These are phyloP conservation scores for Chalciporus pseudorubinellus DNA, from an alignment of 768 basidiomycete species.

Conservation along the genomic window DNA sequence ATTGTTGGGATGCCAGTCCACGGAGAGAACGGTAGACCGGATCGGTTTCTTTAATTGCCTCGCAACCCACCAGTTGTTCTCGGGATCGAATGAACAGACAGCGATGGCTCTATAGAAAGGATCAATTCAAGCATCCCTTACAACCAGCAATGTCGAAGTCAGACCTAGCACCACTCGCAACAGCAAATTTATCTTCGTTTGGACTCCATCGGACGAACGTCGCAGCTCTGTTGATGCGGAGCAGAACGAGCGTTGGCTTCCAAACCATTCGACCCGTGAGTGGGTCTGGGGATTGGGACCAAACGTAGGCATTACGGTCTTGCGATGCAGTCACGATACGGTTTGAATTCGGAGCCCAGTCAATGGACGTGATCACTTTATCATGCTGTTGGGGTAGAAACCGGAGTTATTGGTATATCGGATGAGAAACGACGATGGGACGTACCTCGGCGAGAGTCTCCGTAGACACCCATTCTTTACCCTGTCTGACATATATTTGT, in stretches of 20 bases:
- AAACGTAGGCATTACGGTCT: conserved; percentile 98
- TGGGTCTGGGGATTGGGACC: conserved; percentile 79
- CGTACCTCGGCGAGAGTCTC: conserved; percentile 84
- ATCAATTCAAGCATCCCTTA: neutral
- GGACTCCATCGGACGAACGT: conserved; percentile 97
- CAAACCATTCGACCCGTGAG: conserved; percentile 70
- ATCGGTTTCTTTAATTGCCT: conserved; percentile 98
- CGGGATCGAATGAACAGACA: conserved; percentile 94
- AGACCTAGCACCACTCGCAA: conserved; percentile 92
- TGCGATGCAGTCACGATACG: conserved; percentile 99
- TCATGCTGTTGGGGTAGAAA: conserved; percentile 69
- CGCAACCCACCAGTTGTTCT: conserved; percentile 99
- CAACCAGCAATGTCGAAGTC: neutral
- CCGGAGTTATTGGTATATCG: neutral
- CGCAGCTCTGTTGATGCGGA: conserved; percentile 94
- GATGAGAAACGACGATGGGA: neutral
- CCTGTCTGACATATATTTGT: conserved; percentile 70
- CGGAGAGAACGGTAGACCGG: conserved; percentile 85
- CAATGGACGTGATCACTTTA: conserved; percentile 95
- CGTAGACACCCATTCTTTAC: conserved; percentile 63
- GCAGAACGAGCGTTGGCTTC: conserved; percentile 96
- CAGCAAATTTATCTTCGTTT: conserved; percentile 97
- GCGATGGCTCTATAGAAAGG: conserved; percentile 73
- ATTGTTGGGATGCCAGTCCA: conserved; percentile 99
- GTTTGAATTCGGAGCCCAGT: conserved; percentile 97